Base-by-base conservation (phyloP, 2,329 filamentous ascomycete species). In the Alternaria gaisen region DNA sequence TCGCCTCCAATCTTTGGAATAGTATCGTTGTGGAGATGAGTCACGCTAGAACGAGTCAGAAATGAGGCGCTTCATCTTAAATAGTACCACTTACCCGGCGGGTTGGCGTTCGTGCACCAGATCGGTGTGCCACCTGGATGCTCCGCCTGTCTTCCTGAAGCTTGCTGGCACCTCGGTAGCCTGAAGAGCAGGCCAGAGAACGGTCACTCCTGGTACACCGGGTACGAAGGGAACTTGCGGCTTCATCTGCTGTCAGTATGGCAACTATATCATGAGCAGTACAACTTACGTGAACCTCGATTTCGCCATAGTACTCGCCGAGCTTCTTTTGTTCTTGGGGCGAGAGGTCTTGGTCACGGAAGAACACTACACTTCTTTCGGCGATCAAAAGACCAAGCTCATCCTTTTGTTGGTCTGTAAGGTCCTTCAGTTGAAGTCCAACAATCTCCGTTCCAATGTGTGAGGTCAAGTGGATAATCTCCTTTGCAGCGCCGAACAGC, bases 211-310 rank as follows among this genome's bases (percentile, higher is more conserved):
- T 0, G 83, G 81, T 0, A 91, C 80, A 2, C 89, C 90, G 0
- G 90, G 90, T 0, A 92, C 89, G 44, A 91, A 87, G 0, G 90
- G 86, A 0, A 87, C 88, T 85, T 92, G 90, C 0, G 90, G 90
- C 87, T 91, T 42, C 18, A 41, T 6, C 61, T 7, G 60, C 50
- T 24, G 9, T 60, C 4, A 50, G 36, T 18, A 26, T 26, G n/a
- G 6, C 11, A 9, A 22, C 2, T 6, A 16, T 38, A 43, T 4
- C 0, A 10, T 1, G 11, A 5, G 9, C 43, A 10, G 14, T 9
- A 56, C 8, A n/a, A 75, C 85, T 71, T 78, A 90, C 88, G 70
- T 92, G 90, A 12, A 92, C 78, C 68, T 92, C 90, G 28, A 91
- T 80, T 65, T 90, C 86, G 74, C 74, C 73, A 53, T 74, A 77